Conservation (phyloP, 768 basidiomycete genomes). For the Termitomyces titanicus region DNA sequence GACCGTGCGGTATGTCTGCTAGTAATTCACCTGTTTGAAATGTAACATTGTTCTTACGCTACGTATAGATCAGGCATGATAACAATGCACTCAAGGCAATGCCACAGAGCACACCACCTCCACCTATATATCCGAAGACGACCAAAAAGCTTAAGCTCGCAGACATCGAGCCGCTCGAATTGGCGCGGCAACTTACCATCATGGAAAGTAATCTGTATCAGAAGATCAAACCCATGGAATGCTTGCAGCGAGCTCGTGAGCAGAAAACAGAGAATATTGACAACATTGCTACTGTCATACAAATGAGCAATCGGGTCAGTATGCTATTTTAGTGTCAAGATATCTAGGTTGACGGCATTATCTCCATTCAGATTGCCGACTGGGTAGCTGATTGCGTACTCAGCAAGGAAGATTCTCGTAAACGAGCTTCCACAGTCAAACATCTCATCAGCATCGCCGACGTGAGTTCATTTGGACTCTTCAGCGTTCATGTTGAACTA, state of each 20-base stretch:
- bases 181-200: slow-evolving; percentile 91
- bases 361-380: slow-evolving; percentile 79
- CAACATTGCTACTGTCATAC: slow-evolving; percentile 85
- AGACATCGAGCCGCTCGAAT: slow-evolving; percentile 85
- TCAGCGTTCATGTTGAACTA: background rate
- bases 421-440: slow-evolving; percentile 78
- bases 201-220: slow-evolving; percentile 86
- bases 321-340: background rate
- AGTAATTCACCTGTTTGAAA: background rate
- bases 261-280: slow-evolving; percentile 70
- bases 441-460: slow-evolving; percentile 91
- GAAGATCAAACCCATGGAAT: slow-evolving; percentile 87
- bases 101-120: slow-evolving; percentile 59
- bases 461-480: slow-evolving; percentile 45
- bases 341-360: background rate
- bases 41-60: background rate
- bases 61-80: slow-evolving; percentile 44
- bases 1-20: slow-evolving; percentile 68
- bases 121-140: slow-evolving; percentile 70
- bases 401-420: slow-evolving; percentile 74
- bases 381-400: slow-evolving; percentile 92
- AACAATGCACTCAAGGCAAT: slow-evolving; percentile 54
- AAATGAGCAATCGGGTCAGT: slow-evolving; percentile 80
- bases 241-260: slow-evolving; percentile 79
- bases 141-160: slow-evolving; percentile 72